phyloP scores from a whole-genome alignment of 768 basidiomycete genomes.

The Panaeolus cyanescens region DNA sequence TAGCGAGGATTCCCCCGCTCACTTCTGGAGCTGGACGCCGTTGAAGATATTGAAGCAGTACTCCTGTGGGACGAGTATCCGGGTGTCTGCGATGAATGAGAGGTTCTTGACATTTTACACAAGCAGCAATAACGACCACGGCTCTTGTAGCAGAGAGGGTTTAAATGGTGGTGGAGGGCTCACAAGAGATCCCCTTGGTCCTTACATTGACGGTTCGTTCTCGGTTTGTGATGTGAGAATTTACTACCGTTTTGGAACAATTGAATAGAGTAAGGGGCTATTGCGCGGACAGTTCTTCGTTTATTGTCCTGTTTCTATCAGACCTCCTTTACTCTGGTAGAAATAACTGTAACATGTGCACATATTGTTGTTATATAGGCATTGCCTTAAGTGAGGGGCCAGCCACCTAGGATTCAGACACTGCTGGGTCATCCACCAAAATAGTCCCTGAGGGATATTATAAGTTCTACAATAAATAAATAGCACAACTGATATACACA shows the following conservation, averaged over 20 bases:
- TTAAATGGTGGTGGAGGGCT: background rate
- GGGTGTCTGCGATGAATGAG: slow-evolving; percentile 24
- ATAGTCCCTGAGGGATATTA: slow-evolving; percentile 3
- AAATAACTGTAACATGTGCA: too few species aligned
- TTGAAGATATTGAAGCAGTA: slow-evolving; percentile 52
- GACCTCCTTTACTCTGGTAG: too few species aligned
- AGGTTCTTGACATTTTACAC: slow-evolving; percentile 19
- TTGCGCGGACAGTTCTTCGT: background rate
- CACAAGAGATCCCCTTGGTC: background rate
- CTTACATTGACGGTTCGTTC: background rate
- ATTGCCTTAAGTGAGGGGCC: too few species aligned
- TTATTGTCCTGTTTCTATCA: background rate
- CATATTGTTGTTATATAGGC: too few species aligned
- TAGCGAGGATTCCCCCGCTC: slow-evolving; percentile 41
- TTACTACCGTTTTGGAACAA: slow-evolving; percentile 2
- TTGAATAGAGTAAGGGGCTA: background rate
- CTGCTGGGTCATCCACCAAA: too few species aligned
- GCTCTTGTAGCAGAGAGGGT: background rate
- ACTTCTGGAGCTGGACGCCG: slow-evolving; percentile 42
- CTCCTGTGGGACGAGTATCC: slow-evolving; percentile 54
- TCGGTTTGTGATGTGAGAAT: slow-evolving; percentile 1
- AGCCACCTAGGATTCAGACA: too few species aligned
- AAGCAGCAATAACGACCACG: background rate
- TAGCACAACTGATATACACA: background rate
- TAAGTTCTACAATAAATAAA: slow-evolving; percentile 2